These are phyloP conservation scores for Aureoboletus auriporus DNA, from an alignment of 768 basidiomycete genomes.

Conservation along the genomic window DNA sequence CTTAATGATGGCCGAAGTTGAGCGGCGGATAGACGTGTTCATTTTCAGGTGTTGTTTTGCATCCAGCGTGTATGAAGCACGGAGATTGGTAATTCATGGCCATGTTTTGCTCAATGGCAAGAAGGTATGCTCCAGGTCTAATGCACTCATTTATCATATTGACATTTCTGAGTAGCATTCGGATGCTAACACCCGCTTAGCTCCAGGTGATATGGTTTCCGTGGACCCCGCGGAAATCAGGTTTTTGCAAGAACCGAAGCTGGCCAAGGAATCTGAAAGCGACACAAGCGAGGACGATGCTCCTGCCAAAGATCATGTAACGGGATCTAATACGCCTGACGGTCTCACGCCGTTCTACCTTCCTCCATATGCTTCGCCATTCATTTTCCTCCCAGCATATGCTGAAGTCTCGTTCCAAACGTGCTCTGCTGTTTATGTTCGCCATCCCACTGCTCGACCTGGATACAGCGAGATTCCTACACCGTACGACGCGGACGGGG, in stretches of 20 bases:
- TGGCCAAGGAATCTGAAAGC: conserved; percentile 10
- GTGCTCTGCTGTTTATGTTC: conserved; percentile 89
- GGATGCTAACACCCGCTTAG: conserved; percentile 81
- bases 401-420: conserved; percentile 82
- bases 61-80: conserved; percentile 85
- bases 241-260: conserved; percentile 50
- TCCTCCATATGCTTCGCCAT: conserved; percentile 83
- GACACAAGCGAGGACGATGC: not conserved
- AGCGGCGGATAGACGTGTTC: conserved; percentile 89
- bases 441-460: conserved; percentile 95
- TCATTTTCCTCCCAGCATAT: conserved; percentile 91
- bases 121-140: conserved; percentile 51
- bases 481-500: conserved; percentile 94
- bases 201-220: conserved; percentile 92
- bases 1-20: conserved; percentile 94
- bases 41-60: conserved; percentile 88
- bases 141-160: not conserved
- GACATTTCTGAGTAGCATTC: conserved; percentile 50
- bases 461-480: conserved; percentile 94
- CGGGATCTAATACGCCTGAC: conserved; percentile 5
- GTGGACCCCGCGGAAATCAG: conserved; percentile 79
- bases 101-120: conserved; percentile 86
- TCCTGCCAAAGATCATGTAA: not conserved
- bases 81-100: conserved; percentile 81
- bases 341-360: conserved; percentile 74